These are phyloP conservation scores for Rhizophlyctis rosea DNA, from an alignment of 192 early-diverging fungal genomes.

Conservation along the genomic window DNA sequence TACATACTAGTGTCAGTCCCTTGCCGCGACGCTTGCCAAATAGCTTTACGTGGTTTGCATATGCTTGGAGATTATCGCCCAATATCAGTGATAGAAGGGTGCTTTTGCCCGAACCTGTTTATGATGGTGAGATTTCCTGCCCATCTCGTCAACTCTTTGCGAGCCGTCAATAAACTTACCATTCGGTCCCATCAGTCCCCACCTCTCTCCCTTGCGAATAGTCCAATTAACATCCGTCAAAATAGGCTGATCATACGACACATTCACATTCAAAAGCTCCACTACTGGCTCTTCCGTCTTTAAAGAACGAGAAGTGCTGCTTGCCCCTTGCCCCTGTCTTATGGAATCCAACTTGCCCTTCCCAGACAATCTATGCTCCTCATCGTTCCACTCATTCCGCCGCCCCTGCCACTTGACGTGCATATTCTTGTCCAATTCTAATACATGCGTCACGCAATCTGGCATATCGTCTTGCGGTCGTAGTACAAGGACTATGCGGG, in stretches of 20 bases:
- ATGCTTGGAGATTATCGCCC: conserved; percentile 60
- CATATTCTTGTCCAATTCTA: conserved; percentile 37
- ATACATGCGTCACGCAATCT: conserved; percentile 49
- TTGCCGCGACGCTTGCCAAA: conserved; percentile 52
- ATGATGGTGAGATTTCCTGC: not conserved
- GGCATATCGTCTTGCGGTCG: conserved; percentile 56
- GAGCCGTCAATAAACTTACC: conserved; percentile 41
- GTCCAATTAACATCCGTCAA: conserved; percentile 46
- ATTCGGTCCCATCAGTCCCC: conserved; percentile 53
- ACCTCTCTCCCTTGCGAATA: conserved; percentile 45
- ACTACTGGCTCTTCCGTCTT: conserved; percentile 38
- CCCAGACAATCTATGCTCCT: not conserved
- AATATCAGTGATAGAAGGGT: conserved; percentile 53
- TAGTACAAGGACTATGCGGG: conserved; percentile 41
- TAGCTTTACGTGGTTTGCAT: conserved; percentile 48
- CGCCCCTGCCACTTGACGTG: conserved; percentile 34
- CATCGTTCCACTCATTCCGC: conserved; percentile 19
- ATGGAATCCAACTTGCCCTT: not conserved
- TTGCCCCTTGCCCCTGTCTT: conserved; percentile 1
- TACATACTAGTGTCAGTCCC: conserved; percentile 45
- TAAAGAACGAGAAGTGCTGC: not conserved
- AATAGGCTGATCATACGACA: conserved; percentile 40
- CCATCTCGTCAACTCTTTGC: not conserved
- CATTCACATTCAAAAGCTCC: conserved; percentile 43
- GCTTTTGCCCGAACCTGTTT: conserved; percentile 53